Conservation (phyloP, 345 rosid genomes). For the Firmiana major region DNA sequence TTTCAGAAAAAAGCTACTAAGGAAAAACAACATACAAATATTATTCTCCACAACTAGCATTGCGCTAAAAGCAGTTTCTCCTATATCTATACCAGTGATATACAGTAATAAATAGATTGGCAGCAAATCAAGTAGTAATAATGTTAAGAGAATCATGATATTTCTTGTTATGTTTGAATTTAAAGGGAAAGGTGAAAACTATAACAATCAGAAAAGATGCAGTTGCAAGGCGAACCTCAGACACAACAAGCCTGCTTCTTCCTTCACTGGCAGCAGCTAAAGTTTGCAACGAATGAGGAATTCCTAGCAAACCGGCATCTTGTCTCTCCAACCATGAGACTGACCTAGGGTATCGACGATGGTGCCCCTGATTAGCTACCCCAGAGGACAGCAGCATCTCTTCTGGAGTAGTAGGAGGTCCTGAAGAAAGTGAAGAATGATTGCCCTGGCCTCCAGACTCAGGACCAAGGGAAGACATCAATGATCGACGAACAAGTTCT, state of each 20-base stretch:
- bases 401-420: conserved; percentile 37
- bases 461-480: conserved; percentile 46
- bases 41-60: background rate
- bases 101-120: background rate
- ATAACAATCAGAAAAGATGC: background rate
- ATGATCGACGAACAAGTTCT: conserved; percentile 67
- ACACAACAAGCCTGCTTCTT: conserved; percentile 58
- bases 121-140: background rate
- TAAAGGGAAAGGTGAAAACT: background rate
- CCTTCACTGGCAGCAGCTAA: conserved; percentile 63
- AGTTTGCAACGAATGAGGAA: conserved; percentile 52
- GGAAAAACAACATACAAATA: background rate
- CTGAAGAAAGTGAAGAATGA: conserved; percentile 32
- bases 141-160: conserved; percentile 12
- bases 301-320: conserved; percentile 47
- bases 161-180: conserved; percentile 15
- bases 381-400: conserved; percentile 50
- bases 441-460: conserved; percentile 50
- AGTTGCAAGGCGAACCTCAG: conserved; percentile 61
- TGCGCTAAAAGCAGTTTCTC: background rate
- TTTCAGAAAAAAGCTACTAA: background rate
- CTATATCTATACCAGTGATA: background rate
- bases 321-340: conserved; percentile 56
- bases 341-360: conserved; percentile 52
- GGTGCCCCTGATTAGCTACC: conserved; percentile 43